Conservation (phyloP, 1,139 yeast genomes). For the Candida sp. region DNA sequence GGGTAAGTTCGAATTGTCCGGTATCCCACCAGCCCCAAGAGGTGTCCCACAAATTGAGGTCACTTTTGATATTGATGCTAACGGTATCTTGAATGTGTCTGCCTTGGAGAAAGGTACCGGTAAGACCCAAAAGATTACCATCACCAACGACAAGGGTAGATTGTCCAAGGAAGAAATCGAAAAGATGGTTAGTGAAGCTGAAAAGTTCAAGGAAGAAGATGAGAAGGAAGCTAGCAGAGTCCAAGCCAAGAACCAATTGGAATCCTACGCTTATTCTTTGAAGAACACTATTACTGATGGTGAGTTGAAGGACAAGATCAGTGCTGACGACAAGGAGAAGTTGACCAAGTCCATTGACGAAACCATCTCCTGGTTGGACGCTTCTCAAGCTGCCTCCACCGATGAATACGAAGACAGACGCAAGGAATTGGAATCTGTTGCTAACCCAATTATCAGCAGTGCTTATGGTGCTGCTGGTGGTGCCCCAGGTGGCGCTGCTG, state of each 20-base stretch:
- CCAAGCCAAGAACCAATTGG: slow-evolving; percentile 79
- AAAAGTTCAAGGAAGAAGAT: slow-evolving; percentile 43
- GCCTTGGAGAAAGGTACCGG: slow-evolving; percentile 98
- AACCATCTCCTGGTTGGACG: slow-evolving; percentile 53
- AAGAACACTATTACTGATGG: slow-evolving; percentile 61
- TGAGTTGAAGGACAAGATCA: slow-evolving; percentile 54
- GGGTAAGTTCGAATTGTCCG: slow-evolving; percentile 93
- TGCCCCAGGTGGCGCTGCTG: slow-evolving; percentile 32
- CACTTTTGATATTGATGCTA: slow-evolving; percentile 91
- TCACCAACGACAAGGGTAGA: slow-evolving; percentile 52
- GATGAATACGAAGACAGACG: slow-evolving; percentile 63
- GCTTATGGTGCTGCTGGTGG: slow-evolving; percentile 52
- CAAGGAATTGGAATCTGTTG: slow-evolving; percentile 67
- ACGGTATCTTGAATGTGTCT: slow-evolving; percentile 92
- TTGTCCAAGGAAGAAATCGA: slow-evolving; percentile 53
- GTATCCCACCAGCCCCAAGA: slow-evolving; percentile 98
- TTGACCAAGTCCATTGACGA: slow-evolving; percentile 47
- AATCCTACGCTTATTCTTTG: slow-evolving; percentile 86
- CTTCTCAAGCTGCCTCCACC: slow-evolving; percentile 53
- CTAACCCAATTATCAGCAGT: slow-evolving; percentile 68
- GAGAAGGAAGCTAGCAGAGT: slow-evolving; percentile 41
- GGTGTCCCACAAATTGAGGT: slow-evolving; percentile 98
- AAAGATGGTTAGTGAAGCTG: slow-evolving; percentile 53
- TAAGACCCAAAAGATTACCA: slow-evolving; percentile 42
- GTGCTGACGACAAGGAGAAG: slow-evolving; percentile 48